Evolutionary conservation across 164 flowering plant genomes (phyloP), one percentile per base, ranked within the genome.

Genomic region (Euptelea pleiosperma): DNA sequence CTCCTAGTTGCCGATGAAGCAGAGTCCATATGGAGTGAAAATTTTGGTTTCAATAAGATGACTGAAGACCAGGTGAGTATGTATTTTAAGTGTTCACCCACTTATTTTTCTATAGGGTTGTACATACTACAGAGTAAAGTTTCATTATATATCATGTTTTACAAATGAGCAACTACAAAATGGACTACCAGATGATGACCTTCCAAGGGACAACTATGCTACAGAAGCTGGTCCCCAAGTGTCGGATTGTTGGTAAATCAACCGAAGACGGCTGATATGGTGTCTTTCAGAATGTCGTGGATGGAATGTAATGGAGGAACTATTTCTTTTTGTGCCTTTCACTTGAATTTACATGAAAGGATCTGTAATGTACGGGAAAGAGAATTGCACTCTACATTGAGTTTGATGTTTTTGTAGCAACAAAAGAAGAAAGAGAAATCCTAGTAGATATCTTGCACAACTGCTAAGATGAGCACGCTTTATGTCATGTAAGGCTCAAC

Each of bases 141-240:
- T 11, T 42, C 18, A 15, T 4, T 6, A 1, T 41, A 14, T 57
- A 8, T 44, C 1, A 14, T 70, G 18, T 52, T 6, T 40, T 72
- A 68, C 86, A 85, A 91, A 11, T 82, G 40, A 56, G 60, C 36
- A 25, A 51, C 16, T 73, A 57, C 61, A 69, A 60, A 39, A 77
- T 49, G 45, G 58, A 67, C 43, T 73, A 66, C 43, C 78, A 68
- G 18, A 41, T 83, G 78, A 77, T 84, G 82, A 51, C 64, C 26
- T 87, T 87, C 48, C 72, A 80, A 39, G 95, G 86, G 34, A 83
- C 91, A 6, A 63, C 86, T 3, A 65, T 83, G 77, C 71, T 87
- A 44, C 71, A 70, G 35, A 85, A 83, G 70, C 3, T 70, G 0
- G 75, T 84, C 1, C 73, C 82, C 1, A 51, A 41, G 29, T 62